A percentile compares a stretch with the other conserved stretches of the same genome.
These are phyloP conservation scores for Apiospora marii DNA, from an alignment of 2,329 filamentous ascomycete genomes.

Conservation along the genomic window DNA sequence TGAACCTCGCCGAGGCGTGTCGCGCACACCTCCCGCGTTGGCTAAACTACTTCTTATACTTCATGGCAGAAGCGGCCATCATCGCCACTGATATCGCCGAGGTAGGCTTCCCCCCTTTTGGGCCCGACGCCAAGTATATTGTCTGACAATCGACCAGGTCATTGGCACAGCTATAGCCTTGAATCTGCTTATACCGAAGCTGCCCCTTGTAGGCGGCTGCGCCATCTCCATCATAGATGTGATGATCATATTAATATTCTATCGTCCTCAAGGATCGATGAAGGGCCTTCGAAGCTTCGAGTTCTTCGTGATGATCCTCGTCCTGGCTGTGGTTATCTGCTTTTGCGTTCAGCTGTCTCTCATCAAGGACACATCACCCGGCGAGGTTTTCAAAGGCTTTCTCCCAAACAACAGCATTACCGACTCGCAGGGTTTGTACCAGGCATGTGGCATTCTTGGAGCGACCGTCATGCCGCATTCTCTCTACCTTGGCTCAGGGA, in stretches of 20 bases:
- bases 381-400: conserved; percentile 70
- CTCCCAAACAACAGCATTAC: conserved; percentile 67
- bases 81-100: conserved; percentile 77
- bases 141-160: conserved; percentile 51
- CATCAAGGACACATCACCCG: conserved; percentile 61
- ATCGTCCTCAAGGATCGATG: conserved; percentile 66
- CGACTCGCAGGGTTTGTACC: conserved; percentile 67
- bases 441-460: conserved; percentile 78
- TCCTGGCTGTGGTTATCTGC: conserved; percentile 73
- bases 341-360: conserved; percentile 75
- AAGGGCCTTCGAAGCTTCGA: conserved; percentile 69
- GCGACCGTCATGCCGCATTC: conserved; percentile 77
- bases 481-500: conserved; percentile 73
- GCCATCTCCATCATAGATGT: conserved; percentile 74
- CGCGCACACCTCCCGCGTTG: conserved; percentile 70
- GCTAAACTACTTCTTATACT: conserved; percentile 69
- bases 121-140: background rate
- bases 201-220: conserved; percentile 73
- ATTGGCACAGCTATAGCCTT: conserved; percentile 76
- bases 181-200: conserved; percentile 68
- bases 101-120: conserved; percentile 44
- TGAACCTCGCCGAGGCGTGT: conserved; percentile 72
- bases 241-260: conserved; percentile 72
- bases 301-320: conserved; percentile 67
- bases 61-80: conserved; percentile 71